These are phyloP conservation scores for Rutstroemia sp. DNA, from an alignment of 2,329 filamentous ascomycete genomes.

Conservation along the genomic window DNA sequence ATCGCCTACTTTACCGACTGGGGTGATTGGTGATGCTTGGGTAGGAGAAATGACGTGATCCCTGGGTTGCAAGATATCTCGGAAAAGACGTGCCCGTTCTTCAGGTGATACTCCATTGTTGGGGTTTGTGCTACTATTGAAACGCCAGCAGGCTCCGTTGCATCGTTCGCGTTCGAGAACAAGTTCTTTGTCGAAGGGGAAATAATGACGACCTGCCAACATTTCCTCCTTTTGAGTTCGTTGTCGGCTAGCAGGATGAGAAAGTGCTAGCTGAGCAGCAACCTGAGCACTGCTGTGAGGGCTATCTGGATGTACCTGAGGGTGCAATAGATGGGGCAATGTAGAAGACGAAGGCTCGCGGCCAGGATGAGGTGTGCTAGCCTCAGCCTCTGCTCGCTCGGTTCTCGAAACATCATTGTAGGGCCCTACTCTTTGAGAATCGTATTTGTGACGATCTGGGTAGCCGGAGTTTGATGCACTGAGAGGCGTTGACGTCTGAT, in stretches of 20 bases:
- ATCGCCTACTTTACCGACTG: slow-evolving; percentile 60
- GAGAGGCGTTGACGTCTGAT: slow-evolving; percentile 52
- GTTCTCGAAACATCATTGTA: slow-evolving; percentile 48
- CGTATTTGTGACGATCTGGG: slow-evolving; percentile 37
- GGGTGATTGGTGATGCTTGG: slow-evolving; percentile 43
- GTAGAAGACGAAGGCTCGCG: slow-evolving; percentile 32
- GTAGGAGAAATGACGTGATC: slow-evolving; percentile 50
- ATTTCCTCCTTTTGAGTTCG: slow-evolving; percentile 84
- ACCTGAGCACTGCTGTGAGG: slow-evolving; percentile 27
- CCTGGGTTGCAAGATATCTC: slow-evolving; percentile 61
- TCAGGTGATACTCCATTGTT: slow-evolving; percentile 61
- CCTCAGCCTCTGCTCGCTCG: slow-evolving; percentile 34
- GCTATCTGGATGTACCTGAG: slow-evolving; percentile 25
- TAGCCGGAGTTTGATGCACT: slow-evolving; percentile 41
- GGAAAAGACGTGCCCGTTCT: slow-evolving; percentile 63
- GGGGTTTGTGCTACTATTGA: slow-evolving; percentile 77
- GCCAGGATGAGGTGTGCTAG: slow-evolving; percentile 34
- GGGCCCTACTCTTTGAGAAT: slow-evolving; percentile 53
- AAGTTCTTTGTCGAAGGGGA: slow-evolving; percentile 70
- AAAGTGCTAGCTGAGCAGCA: slow-evolving; percentile 28
- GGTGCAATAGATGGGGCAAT: slow-evolving; percentile 45
- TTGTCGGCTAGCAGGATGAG: slow-evolving; percentile 26
- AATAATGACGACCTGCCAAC: slow-evolving; percentile 72
- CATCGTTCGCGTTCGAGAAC: slow-evolving; percentile 80
- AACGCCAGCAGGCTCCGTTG: slow-evolving; percentile 71